phyloP scores from a whole-genome alignment of 2,329 filamentous ascomycete species.

The Aspergillus japonicus region DNA sequence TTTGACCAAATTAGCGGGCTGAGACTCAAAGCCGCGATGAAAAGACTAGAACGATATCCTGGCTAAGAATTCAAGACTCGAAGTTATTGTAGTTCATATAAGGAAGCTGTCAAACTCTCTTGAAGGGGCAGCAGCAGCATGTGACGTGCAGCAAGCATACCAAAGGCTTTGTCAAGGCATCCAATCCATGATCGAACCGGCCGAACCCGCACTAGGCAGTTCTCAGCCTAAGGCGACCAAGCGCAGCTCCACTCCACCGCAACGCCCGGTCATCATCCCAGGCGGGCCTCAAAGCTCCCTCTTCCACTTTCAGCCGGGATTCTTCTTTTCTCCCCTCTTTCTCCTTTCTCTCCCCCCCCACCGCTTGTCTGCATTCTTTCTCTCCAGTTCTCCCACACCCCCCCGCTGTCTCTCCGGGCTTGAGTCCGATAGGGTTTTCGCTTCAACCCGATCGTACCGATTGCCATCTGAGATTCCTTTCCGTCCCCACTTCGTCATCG shows the following conservation, averaged over 20 bases:
- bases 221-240: slow-evolving; percentile 11
- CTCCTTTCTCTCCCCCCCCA: not conserved
- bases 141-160: not conserved
- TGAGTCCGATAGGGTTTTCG: not conserved
- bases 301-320: not conserved
- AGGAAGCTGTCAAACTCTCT: not conserved
- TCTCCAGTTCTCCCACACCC: not conserved
- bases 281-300: slow-evolving; percentile 15
- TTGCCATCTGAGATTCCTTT: slow-evolving; percentile 1
- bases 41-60: no score
- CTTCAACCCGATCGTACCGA: slow-evolving; percentile 1
- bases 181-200: not conserved
- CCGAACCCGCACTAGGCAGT: slow-evolving; percentile 6
- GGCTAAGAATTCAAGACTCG: no score
- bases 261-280: slow-evolving; percentile 13
- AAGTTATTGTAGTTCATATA: not conserved
- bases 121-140: no score
- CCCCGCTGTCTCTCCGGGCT: not conserved
- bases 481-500: slow-evolving; percentile 8
- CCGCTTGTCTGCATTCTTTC: not conserved
- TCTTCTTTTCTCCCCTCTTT: not conserved
- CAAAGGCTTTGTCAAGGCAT: not conserved
- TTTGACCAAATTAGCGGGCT: no score
- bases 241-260: slow-evolving; percentile 10
- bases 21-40: no score